Base-by-base conservation (phyloP, 108 stramenopile genomes). In the Mayamaea pseudoterrestris region DNA sequence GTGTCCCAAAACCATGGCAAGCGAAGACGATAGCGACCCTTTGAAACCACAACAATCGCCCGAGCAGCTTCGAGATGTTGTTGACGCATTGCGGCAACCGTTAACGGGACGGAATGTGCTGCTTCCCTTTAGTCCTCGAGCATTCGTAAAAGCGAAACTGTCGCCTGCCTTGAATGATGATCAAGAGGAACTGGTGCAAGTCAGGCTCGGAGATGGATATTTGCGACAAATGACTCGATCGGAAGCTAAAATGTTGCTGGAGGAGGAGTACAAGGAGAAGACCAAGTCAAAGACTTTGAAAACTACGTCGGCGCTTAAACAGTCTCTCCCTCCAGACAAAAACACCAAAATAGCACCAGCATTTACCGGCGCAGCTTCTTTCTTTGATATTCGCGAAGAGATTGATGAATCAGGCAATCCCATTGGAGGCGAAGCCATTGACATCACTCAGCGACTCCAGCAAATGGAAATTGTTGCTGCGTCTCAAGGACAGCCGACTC, bases 341-440 rank as follows among this genome's bases (percentile, higher is more conserved):
- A 57, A 25, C 26, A 27, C 17, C 58, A 39, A 53, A 12, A 17
- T 7, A 1, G 52, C 32, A 24, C 51, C 0, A 13, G n/a, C 25
- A 39, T 25, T 7, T 20, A 3, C 18, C 26, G 41, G 49, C 36
- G 30, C 26, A 0, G 34, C 50, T 24, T 43, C 59, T 27, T 63
- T 47, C 23, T 56, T 74, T 23, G 73, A 74, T 34, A 74, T 74
- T 52, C 53, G 60, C 9, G 73, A 74, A 69, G 65, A 74, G 53
- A 64, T 53, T 21, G 63, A 74, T 58, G 21, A 24, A 2, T 5
- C 53, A 16, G 73, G 73, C 17, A 57, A 49, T 35, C 58, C 54
- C 36, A 37, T 63, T 29, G 36, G 49, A 18, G 52, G 54, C 7
- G 54, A 68, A 53, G 73, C 64, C 18, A 37, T 74, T 11, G 43